These are phyloP conservation scores for Eimeria praecox DNA, from an alignment of 169 alveolate genomes.

Conservation along the genomic window DNA sequence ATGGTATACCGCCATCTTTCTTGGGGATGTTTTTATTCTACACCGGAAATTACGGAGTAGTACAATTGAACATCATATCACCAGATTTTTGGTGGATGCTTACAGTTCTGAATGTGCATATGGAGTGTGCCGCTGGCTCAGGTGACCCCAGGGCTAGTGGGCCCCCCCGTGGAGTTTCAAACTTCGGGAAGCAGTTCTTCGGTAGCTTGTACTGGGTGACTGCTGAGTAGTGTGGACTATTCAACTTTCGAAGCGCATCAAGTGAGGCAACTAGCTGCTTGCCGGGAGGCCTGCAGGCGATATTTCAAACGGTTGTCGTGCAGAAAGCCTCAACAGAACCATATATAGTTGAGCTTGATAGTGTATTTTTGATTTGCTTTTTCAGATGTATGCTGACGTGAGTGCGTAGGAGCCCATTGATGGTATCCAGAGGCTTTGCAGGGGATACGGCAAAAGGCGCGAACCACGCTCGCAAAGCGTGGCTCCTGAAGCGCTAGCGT, in stretches of 20 bases:
- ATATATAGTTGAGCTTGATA: not conserved
- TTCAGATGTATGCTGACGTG: not conserved
- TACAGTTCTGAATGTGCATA: not conserved
- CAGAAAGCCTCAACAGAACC: not conserved
- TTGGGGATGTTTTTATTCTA: not conserved
- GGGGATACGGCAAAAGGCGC: not conserved
- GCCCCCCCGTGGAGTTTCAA: not conserved
- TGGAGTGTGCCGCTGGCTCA: not conserved
- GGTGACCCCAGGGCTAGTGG: not conserved
- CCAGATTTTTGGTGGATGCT: not conserved
- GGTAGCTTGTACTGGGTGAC: not conserved
- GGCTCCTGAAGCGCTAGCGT: no score
- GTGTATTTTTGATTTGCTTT: no score
- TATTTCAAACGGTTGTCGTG: not conserved
- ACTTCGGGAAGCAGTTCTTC: not conserved
- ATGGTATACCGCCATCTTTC: not conserved
- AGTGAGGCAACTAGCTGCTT: not conserved
- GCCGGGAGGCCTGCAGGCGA: not conserved
- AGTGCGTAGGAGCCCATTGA: not conserved
- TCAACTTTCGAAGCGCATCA: not conserved
- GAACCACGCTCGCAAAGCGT: not conserved
- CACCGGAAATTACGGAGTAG: not conserved
- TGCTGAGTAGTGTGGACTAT: not conserved
- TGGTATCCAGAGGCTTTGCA: not conserved
- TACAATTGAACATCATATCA: no score